These are phyloP conservation scores for Elasticomyces elasticus DNA, from an alignment of 495 filamentous ascomycete genomes.

Conservation along the genomic window DNA sequence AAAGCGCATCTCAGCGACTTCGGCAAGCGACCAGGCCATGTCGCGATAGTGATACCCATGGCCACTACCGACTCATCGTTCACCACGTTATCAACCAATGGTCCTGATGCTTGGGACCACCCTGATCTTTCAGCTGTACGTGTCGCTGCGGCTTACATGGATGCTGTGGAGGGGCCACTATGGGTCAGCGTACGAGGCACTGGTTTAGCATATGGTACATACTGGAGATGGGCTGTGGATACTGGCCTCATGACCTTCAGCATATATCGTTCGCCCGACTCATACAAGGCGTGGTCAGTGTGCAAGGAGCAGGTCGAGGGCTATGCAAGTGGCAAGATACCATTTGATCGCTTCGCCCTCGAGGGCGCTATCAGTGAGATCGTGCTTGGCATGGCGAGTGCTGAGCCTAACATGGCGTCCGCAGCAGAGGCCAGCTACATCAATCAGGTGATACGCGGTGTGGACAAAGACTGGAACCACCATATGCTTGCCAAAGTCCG, in stretches of 20 bases:
- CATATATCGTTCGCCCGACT: conserved; percentile 82
- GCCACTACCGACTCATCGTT: conserved; percentile 89
- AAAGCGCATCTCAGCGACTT: conserved; percentile 57
- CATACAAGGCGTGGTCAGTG: conserved; percentile 73
- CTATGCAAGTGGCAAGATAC: conserved; percentile 47
- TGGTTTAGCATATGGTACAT: conserved; percentile 80
- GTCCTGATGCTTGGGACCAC: conserved; percentile 63
- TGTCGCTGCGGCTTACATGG: conserved; percentile 81
- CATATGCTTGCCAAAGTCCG: conserved; percentile 67
- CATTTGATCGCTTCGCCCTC: conserved; percentile 69
- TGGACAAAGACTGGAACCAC: conserved; percentile 70
- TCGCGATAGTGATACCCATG: conserved; percentile 78
- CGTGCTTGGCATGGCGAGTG: conserved; percentile 72
- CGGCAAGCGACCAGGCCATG: conserved; percentile 59
- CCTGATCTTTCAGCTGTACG: conserved; percentile 72
- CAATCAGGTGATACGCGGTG: conserved; percentile 62
- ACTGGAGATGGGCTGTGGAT: conserved; percentile 63
- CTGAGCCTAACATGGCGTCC: conserved; percentile 68
- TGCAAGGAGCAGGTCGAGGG: conserved; percentile 64
- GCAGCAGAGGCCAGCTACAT: conserved; percentile 78
- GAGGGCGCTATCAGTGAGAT: conserved; percentile 87
- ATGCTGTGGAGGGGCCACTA: conserved; percentile 85
- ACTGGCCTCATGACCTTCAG: conserved; percentile 68
- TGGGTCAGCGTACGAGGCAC: conserved; percentile 87
- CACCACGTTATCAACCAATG: conserved; percentile 61